Base-by-base conservation (phyloP, 129 eudicot genomes). In the Pulicaria dysenterica region DNA sequence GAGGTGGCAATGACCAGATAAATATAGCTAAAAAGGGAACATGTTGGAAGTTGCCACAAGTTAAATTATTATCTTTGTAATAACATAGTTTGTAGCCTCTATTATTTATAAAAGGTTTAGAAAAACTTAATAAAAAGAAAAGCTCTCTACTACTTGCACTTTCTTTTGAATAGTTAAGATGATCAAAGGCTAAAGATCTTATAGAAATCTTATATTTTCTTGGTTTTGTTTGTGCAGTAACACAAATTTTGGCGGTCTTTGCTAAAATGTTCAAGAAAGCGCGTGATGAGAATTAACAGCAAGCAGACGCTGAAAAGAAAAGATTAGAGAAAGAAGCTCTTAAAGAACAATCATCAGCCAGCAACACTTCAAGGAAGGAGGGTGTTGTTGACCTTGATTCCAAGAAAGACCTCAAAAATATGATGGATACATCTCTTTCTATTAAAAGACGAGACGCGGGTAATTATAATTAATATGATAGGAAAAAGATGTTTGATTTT, bases 301-400 rank as follows among this genome's bases (percentile, higher is more conserved):
- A 53, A 71, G 99, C 95, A 53, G 99, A 95, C 8, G 97, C 95
- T 0, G 99, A 91, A 75, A 95, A 82, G 88, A 95, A 91, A 86
- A 88, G 85, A 78, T 19, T 95, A 86, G 97, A 95, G 73, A 95
- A 95, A 81, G 97, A 95, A 88, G 96, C 97, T 49, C 78, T 80
- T 24, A 89, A 92, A 69, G 91, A 92, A 79, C 86, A 85, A 56
- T 83, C 88, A 38, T 87, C 91, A 16, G 85, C 89, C 58, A 82
- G 58, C 11, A 17, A 40, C 6, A 39, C 47, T 61, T 40, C 67
- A 14, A 47, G 45, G 72, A 92, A 77, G 46, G 96, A 86, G 59
- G 78, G 80, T 45, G 15, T n/a, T n/a, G n/a, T 67, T 12, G 86
- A 83, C 36, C 7, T 70, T 10, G 83, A 83, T 64, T 64, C 83